Percentiles rank a stretch among this genome's conserved stretches.
phyloP scores from a whole-genome alignment of 768 basidiomycete genomes.

The Kwoniella shandongensis region DNA sequence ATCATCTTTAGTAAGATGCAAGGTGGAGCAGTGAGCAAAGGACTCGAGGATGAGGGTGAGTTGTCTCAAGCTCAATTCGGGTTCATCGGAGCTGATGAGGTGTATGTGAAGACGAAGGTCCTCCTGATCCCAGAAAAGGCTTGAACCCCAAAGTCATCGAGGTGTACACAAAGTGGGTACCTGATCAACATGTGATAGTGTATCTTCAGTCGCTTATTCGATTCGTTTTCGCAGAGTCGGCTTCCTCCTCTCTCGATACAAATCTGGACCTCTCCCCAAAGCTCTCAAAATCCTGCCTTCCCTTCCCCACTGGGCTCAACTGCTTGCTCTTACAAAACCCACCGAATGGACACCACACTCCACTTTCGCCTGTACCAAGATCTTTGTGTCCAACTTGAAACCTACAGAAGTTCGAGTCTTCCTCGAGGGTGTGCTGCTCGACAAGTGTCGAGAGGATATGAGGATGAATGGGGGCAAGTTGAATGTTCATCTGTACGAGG shows the following conservation, averaged over 20 bases:
- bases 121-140: constrained; percentile 75
- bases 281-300: constrained; percentile 97
- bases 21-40: constrained; percentile 60
- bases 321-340: constrained; percentile 87
- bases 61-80: not conserved
- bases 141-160: constrained; percentile 90
- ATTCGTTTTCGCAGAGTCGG: constrained; percentile 67
- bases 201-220: constrained; percentile 1
- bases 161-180: constrained; percentile 82
- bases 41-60: constrained; percentile 48
- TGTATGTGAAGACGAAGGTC: constrained; percentile 45
- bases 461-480: constrained; percentile 73
- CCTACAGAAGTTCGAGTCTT: constrained; percentile 90
- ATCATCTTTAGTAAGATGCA: constrained; percentile 95
- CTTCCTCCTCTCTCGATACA: constrained; percentile 78
- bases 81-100: constrained; percentile 4
- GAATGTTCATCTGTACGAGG: constrained; percentile 89
- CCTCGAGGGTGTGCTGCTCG: constrained; percentile 84
- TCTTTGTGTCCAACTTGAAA: constrained; percentile 96
- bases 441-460: constrained; percentile 87
- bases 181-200: not conserved
- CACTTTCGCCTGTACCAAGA: constrained; percentile 86
- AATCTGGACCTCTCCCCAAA: constrained; percentile 91
- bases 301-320: constrained; percentile 90
- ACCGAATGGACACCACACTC: constrained; percentile 96